Evolutionary conservation across 495 filamentous ascomycete genomes (phyloP).

Genomic region (Tuber microsphaerosporum): DNA sequence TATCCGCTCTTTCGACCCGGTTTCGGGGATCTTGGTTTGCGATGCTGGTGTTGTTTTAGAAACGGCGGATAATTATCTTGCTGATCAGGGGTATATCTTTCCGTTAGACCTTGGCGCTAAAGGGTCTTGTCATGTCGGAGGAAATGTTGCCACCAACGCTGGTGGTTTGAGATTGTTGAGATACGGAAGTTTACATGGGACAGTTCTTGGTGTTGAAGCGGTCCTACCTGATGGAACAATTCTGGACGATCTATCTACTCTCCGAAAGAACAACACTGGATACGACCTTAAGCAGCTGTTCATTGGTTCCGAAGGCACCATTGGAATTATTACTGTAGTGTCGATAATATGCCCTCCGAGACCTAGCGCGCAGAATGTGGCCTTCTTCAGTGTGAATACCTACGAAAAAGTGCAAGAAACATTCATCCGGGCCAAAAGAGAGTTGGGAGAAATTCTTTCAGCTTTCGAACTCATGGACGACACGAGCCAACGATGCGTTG

Average conservation of each 20-base stretch:
- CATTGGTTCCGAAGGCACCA: conserved; percentile 87
- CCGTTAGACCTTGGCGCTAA: conserved; percentile 94
- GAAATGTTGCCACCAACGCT: conserved; percentile 96
- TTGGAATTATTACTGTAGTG: conserved; percentile 85
- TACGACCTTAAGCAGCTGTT: conserved; percentile 98
- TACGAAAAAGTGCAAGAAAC: conserved; percentile 78
- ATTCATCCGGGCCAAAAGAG: conserved; percentile 77
- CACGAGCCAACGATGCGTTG: conserved; percentile 66
- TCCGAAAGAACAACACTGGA: conserved; percentile 97
- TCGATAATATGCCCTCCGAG: conserved; percentile 84
- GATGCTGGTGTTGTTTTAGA: conserved; percentile 91
- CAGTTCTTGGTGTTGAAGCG: conserved; percentile 81
- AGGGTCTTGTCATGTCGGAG: conserved; percentile 93
- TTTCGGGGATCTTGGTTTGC: conserved; percentile 80
- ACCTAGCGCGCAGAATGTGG: conserved; percentile 76
- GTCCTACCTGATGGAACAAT: conserved; percentile 89
- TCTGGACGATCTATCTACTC: conserved; percentile 72
- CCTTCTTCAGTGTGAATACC: conserved; percentile 76
- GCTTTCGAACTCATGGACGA: conserved; percentile 97
- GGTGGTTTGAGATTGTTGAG: conserved; percentile 82
- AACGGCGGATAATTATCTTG: conserved; percentile 73
- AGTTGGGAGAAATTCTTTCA: conserved; percentile 88
- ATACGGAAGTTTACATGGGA: conserved; percentile 92
- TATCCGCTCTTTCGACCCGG: conserved; percentile 84
- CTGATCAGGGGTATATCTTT: conserved; percentile 74